phyloP scores from a whole-genome alignment of 2,329 filamentous ascomycete genomes.

The Chaetomium olivaceum region DNA sequence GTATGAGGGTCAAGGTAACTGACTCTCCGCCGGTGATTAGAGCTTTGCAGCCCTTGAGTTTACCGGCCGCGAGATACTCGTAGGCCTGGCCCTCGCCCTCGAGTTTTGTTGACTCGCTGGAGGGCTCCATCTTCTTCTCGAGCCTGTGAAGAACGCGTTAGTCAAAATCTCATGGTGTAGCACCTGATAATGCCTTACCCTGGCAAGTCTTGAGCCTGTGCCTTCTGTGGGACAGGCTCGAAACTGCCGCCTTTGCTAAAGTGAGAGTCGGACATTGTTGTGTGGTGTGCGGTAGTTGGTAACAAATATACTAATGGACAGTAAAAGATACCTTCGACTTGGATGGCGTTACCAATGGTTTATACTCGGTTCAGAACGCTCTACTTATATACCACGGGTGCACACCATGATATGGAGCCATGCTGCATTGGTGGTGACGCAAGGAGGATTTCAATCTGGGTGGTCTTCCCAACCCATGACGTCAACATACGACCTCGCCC shows the following conservation, averaged over 20 bases:
- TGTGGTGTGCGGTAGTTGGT: neutral
- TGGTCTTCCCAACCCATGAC: too few relatives aligned
- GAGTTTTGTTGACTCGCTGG: constrained; percentile 44
- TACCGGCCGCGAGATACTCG: constrained; percentile 48
- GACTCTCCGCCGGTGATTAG: constrained; percentile 60
- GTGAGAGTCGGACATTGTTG: constrained; percentile 18
- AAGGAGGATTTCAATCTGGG: too few relatives aligned
- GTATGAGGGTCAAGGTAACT: constrained; percentile 29
- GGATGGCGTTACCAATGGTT: neutral
- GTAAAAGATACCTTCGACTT: neutral
- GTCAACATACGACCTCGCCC: too few relatives aligned
- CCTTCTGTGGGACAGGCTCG: constrained; percentile 37
- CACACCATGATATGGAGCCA: too few relatives aligned
- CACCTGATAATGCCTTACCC: constrained; percentile 29
- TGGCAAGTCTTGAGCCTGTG: constrained; percentile 42
- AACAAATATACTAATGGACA: neutral
- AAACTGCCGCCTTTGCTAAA: constrained; percentile 37
- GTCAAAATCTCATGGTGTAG: too few relatives aligned
- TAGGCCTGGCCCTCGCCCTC: constrained; percentile 42
- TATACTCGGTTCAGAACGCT: too few relatives aligned
- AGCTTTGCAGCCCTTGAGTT: constrained; percentile 52
- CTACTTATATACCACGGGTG: too few relatives aligned
- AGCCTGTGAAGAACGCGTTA: constrained; percentile 28
- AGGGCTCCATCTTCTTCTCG: constrained; percentile 43
- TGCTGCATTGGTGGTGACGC: too few relatives aligned